Base-by-base conservation (phyloP, 1,284 basidiomycete species). In the Apiotrichum gamsii region DNA sequence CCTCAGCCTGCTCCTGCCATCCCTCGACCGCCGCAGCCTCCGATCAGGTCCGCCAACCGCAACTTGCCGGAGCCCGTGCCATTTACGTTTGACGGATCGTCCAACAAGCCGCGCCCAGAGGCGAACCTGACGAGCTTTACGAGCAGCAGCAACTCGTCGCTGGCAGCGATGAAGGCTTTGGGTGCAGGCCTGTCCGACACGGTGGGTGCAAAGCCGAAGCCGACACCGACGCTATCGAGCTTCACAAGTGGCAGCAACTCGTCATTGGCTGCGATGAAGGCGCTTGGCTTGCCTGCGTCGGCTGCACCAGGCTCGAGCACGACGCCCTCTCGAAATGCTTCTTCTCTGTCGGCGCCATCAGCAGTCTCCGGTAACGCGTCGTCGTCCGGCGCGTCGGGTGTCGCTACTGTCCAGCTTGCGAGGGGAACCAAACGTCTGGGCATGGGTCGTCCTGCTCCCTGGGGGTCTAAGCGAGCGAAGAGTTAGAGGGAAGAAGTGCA, bases 401-500 rank as follows among this genome's bases (percentile, higher is more conserved):
- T 28, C 11, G 3, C 24, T 28, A 13, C 23, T 18, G 34, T 56
- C 2, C 48, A 43, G 14, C 46, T 63, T 3, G 61, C 59, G 10
- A 57, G 56, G 29, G 67, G 65, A 2, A 63, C 56, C 11, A 70
- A 70, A 54, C 51, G 70, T 21, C 50, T 72, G 3, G 70, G 70
- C 3, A 72, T 72, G 70, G 67, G 70, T 3, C 52, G 69, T 33
- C 65, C 65, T 8, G 62, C 61, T 8, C 64, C 66, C 4, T 70
- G 66, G 64, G 67, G 65, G 3, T 43, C 55, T 32, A 56, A 54
- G 32, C 40, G 43, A 2, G 45, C 14, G 39, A 58, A 57, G 25
- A 28, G 25, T 11, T 28, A n/a, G n/a, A n/a, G n/a, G n/a, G n/a
- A n/a, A n/a, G n/a, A n/a, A n/a, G n/a, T n/a, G n/a, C n/a, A n/a